phyloP scores from a whole-genome alignment of 1,284 basidiomycete genomes.

The Trichosporon ovoides region DNA sequence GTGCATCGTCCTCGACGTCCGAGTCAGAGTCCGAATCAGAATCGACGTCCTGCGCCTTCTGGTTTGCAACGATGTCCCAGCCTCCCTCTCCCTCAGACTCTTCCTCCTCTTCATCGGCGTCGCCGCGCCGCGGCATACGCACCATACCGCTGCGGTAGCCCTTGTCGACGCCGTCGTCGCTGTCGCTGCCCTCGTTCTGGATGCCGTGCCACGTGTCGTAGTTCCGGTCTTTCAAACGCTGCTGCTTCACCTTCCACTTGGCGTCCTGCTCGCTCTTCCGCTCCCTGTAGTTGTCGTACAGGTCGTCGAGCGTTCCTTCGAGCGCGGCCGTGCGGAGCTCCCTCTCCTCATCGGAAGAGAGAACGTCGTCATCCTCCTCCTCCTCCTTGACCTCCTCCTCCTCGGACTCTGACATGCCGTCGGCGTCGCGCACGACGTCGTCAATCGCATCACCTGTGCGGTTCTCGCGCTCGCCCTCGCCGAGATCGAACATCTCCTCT shows the following conservation, averaged over 20 bases:
- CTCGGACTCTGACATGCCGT: slow-evolving; percentile 49
- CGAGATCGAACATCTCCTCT: slow-evolving; percentile 76
- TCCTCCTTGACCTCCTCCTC: slow-evolving; percentile 34
- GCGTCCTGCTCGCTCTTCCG: slow-evolving; percentile 77
- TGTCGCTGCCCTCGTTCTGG: slow-evolving; percentile 37
- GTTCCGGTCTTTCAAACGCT: slow-evolving; percentile 67
- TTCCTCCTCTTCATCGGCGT: slow-evolving; percentile 54
- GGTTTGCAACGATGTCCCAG: slow-evolving; percentile 64
- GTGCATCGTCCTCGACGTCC: slow-evolving; percentile 28
- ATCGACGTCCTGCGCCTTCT: slow-evolving; percentile 60
- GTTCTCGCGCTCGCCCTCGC: slow-evolving; percentile 56
- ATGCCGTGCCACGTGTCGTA: slow-evolving; percentile 73
- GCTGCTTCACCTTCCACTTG: slow-evolving; percentile 83
- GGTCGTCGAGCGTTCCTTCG: slow-evolving; percentile 77
- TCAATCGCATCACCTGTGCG: slow-evolving; percentile 51
- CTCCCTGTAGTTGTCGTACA: slow-evolving; percentile 84
- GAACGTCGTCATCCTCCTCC: slow-evolving; percentile 53
- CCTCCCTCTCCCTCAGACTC: slow-evolving; percentile 59
- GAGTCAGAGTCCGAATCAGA: slow-evolving; percentile 40
- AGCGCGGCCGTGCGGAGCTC: slow-evolving; percentile 62
- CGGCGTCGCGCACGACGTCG: slow-evolving; percentile 53
- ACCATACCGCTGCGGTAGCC: slow-evolving; percentile 28
- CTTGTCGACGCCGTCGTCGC: slow-evolving; percentile 48
- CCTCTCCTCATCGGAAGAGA: slow-evolving; percentile 66
- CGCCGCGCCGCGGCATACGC: slow-evolving; percentile 28